A percentile compares a stretch with the other conserved stretches of the same genome.
Evolutionary conservation across 2,329 filamentous ascomycete species (phyloP).

Genomic region (Malbranchea zuffiana): DNA sequence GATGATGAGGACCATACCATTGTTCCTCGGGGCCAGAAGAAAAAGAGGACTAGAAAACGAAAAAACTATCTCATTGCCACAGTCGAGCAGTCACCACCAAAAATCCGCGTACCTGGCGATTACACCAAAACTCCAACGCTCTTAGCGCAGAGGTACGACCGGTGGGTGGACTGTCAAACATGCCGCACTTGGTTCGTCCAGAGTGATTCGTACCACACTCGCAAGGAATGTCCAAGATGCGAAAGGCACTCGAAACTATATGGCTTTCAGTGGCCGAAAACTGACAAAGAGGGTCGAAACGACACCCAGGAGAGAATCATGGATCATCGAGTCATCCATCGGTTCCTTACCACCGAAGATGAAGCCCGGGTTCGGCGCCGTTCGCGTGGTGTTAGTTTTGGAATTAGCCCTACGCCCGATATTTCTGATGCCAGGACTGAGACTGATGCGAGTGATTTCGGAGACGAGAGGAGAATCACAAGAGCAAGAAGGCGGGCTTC

Average conservation of each 20-base stretch:
- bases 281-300: constrained; percentile 61
- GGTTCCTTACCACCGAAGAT: constrained; percentile 63
- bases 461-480: constrained; percentile 27
- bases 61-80: constrained; percentile 26
- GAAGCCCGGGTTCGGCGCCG: constrained; percentile 41
- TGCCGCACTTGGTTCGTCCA: constrained; percentile 80
- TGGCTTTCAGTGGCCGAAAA: constrained; percentile 93
- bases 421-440: constrained; percentile 30
- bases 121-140: constrained; percentile 72
- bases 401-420: constrained; percentile 29
- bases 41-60: constrained; percentile 17
- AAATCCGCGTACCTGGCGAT: constrained; percentile 54
- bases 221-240: constrained; percentile 77
- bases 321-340: constrained; percentile 78
- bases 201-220: constrained; percentile 74
- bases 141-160: constrained; percentile 62
- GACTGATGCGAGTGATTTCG: constrained; percentile 28
- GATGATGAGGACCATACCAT: constrained; percentile 20
- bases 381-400: constrained; percentile 24
- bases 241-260: constrained; percentile 94
- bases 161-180: constrained; percentile 80
- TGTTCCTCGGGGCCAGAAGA: constrained; percentile 14
- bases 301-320: constrained; percentile 61
- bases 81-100: constrained; percentile 28
- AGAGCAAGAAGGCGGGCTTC: constrained; percentile 26